Conservation (phyloP, 441 rosid genomes). For the Erodium moschatum region DNA sequence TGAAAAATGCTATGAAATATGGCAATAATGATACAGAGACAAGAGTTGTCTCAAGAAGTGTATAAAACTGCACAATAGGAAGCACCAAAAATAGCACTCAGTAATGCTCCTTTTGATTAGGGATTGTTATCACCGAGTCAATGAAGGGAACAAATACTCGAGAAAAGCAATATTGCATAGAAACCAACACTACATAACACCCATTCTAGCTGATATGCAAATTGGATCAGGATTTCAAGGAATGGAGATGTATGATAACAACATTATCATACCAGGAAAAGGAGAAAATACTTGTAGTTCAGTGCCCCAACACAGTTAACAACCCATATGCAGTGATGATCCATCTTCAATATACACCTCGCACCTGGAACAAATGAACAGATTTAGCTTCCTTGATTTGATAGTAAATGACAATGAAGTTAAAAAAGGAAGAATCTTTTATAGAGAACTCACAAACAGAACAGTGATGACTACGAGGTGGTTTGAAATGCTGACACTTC, state of each 20-base stretch:
- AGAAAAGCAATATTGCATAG: neutral
- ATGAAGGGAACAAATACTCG: neutral
- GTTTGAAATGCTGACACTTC: constrained; percentile 67
- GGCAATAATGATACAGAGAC: constrained; percentile 59
- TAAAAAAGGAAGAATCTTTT: constrained; percentile 1
- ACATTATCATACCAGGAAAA: constrained; percentile 63
- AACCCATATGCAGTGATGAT: constrained; percentile 95
- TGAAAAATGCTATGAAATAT: constrained; percentile 58
- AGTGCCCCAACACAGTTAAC: constrained; percentile 88
- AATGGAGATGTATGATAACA: constrained; percentile 11
- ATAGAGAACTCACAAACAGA: constrained; percentile 67
- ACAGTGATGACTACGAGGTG: constrained; percentile 91
- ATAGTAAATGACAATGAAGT: neutral
- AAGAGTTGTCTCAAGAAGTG: constrained; percentile 75
- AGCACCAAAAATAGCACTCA: constrained; percentile 15
- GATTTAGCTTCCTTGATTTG: constrained; percentile 15
- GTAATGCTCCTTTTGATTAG: neutral
- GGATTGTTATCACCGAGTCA: neutral
- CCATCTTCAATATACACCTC: constrained; percentile 82
- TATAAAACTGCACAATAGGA: constrained; percentile 59
- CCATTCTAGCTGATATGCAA: neutral
- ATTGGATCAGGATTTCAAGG: neutral
- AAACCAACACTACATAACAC: neutral
- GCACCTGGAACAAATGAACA: constrained; percentile 44
- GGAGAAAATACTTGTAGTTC: constrained; percentile 87